Conservation (phyloP, 169 alveolate genomes). For the Eimeria praecox region DNA sequence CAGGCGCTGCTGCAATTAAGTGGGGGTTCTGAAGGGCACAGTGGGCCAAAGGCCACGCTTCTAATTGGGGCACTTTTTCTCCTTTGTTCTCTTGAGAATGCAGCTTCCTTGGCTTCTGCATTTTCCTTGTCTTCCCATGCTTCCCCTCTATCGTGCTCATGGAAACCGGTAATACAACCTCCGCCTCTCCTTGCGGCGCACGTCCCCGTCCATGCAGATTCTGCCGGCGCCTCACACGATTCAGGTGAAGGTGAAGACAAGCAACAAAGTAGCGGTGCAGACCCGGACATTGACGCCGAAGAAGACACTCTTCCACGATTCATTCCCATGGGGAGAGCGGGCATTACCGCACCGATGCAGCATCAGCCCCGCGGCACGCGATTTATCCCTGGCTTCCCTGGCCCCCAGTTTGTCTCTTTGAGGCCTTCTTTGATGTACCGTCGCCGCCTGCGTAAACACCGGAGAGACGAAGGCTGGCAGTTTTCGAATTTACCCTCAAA, state of each 20-base stretch:
- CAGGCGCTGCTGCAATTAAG: not conserved
- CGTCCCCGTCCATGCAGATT: not conserved
- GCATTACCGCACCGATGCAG: slow-evolving; percentile 42
- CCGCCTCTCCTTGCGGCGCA: not conserved
- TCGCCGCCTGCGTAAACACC: slow-evolving; percentile 47
- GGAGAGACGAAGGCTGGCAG: slow-evolving; percentile 71
- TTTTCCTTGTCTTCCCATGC: not conserved
- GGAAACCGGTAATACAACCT: not conserved
- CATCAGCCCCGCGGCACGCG: slow-evolving; percentile 52
- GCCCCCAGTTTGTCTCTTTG: slow-evolving; percentile 55
- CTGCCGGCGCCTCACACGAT: not conserved
- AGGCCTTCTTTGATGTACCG: slow-evolving; percentile 3
- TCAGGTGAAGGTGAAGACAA: slow-evolving; percentile 14
- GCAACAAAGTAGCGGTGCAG: not conserved
- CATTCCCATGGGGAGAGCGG: not conserved
- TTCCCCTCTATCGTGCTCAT: not conserved
- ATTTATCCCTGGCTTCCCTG: slow-evolving; percentile 7
- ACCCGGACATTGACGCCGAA: not conserved
- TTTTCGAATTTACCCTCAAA: slow-evolving; percentile 40
- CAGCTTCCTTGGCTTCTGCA: not conserved
- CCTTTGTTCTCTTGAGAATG: not conserved
- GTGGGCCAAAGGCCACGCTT: not conserved
- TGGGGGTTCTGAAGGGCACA: not conserved
- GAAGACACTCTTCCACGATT: not conserved
- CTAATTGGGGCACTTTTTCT: not conserved